Percentiles rank a stretch among this genome's conserved stretches.
Conservation (phyloP, 1,284 basidiomycete species). For the Inonotus obliquus region DNA sequence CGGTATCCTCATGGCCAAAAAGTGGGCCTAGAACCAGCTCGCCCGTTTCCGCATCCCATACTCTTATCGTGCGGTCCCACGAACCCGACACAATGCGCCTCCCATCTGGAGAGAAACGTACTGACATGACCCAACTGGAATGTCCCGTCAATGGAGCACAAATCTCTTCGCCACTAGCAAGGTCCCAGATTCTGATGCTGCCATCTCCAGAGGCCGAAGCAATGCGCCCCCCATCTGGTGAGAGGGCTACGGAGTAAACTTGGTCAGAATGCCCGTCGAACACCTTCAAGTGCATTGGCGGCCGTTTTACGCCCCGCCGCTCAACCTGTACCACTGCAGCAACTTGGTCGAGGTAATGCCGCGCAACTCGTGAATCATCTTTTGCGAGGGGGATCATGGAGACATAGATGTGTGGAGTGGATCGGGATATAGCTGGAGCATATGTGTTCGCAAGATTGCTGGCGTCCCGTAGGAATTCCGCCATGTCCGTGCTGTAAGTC, state of each 20-base stretch:
- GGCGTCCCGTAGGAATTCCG: background rate
- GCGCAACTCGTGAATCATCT: background rate
- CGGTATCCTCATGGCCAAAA: constrained; percentile 14
- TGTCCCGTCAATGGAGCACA: background rate
- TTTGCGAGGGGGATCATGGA: constrained; percentile 23
- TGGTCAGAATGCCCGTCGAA: background rate
- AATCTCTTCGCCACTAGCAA: background rate
- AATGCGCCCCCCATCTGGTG: background rate
- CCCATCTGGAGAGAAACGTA: background rate
- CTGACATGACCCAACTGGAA: background rate
- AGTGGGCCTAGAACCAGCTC: background rate
- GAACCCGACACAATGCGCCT: background rate
- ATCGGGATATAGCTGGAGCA: constrained; percentile 13
- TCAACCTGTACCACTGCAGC: background rate
- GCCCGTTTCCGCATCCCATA: background rate
- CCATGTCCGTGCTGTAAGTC: background rate
- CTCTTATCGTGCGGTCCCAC: background rate
- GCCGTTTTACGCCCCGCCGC: background rate
- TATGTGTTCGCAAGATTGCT: constrained; percentile 18
- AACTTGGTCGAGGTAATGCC: background rate
- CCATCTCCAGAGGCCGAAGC: constrained; percentile 4
- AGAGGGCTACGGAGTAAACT: background rate
- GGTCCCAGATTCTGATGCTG: background rate
- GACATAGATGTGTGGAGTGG: constrained; percentile 24
- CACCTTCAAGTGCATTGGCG: background rate